A percentile compares a stretch with the other conserved stretches of the same genome.
Evolutionary conservation across 2,329 filamentous ascomycete species (phyloP).

Genomic region (Podosphaera leucotricha): DNA sequence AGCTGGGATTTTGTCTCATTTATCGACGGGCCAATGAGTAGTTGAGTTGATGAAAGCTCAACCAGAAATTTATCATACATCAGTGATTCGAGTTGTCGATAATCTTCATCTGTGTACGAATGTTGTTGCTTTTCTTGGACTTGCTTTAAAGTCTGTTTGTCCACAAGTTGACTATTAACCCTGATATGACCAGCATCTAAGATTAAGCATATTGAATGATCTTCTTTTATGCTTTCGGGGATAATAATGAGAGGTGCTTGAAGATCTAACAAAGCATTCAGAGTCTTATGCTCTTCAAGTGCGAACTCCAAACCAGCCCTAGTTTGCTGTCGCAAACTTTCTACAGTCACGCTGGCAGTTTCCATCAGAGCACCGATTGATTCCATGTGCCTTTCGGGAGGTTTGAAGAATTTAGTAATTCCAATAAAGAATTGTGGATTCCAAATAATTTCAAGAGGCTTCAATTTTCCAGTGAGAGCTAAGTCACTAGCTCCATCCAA

Average conservation of each 20-base stretch:
- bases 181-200: conserved; percentile 91
- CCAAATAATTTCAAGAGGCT: conserved; percentile 91
- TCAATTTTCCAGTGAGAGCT: conserved; percentile 71
- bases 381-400: conserved; percentile 93
- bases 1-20: conserved; percentile 73
- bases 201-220: conserved; percentile 69
- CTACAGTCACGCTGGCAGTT: conserved; percentile 80
- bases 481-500: conserved; percentile 82
- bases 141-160: conserved; percentile 70
- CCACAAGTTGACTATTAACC: conserved; percentile 80
- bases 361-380: conserved; percentile 93
- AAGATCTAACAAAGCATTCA: conserved; percentile 86
- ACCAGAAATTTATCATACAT: conserved; percentile 97
- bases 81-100: conserved; percentile 62
- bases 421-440: conserved; percentile 86
- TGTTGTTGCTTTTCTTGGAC: conserved; percentile 79
- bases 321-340: conserved; percentile 85
- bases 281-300: conserved; percentile 89
- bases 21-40: conserved; percentile 83
- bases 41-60: conserved; percentile 81
- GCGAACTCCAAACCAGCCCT: conserved; percentile 90
- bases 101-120: conserved; percentile 71
- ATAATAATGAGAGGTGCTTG: conserved; percentile 93
- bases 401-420: conserved; percentile 84
- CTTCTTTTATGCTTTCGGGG: conserved; percentile 68